Evolutionary conservation across 345 rosid genomes (phyloP).

Genomic region (Salix viminalis): DNA sequence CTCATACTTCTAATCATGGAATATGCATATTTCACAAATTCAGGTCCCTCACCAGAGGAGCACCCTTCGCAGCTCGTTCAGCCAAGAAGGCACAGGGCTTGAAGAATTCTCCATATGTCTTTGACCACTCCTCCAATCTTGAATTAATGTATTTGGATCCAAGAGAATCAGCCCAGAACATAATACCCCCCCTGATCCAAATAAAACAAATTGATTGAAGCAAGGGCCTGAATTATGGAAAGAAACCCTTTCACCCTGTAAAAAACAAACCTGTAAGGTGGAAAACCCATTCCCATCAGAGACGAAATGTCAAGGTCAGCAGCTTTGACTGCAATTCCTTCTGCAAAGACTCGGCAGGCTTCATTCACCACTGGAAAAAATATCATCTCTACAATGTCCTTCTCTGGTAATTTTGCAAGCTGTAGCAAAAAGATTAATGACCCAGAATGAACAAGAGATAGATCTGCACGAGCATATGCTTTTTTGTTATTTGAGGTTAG

Average conservation of each 20-base stretch:
- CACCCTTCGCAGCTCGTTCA: conserved; percentile 62
- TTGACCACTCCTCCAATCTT: conserved; percentile 78
- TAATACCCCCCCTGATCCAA: conserved; percentile 75
- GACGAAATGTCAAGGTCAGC: conserved; percentile 87
- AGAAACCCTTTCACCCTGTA: background rate
- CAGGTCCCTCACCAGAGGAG: conserved; percentile 34
- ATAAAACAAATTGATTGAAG: conserved; percentile 10
- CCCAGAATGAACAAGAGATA: background rate
- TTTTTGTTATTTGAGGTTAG: background rate
- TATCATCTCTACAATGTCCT: conserved; percentile 85
- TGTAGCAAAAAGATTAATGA: conserved; percentile 21
- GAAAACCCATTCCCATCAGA: conserved; percentile 96
- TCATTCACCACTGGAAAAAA: conserved; percentile 96
- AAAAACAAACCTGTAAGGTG: conserved; percentile 65
- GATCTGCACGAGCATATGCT: background rate
- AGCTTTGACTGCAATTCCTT: conserved; percentile 92
- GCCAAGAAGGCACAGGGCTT: conserved; percentile 87
- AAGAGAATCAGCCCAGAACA: conserved; percentile 75
- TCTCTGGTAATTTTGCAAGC: conserved; percentile 64
- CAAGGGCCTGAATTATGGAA: background rate
- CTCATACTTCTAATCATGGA: background rate
- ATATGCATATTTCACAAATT: background rate
- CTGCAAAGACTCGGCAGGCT: conserved; percentile 85
- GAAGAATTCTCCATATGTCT: conserved; percentile 75
- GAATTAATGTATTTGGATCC: conserved; percentile 32